A percentile compares a stretch with the other conserved stretches of the same genome.
Conservation (phyloP, 2,329 filamentous ascomycete genomes). For the Rasamsonia emersonii region DNA sequence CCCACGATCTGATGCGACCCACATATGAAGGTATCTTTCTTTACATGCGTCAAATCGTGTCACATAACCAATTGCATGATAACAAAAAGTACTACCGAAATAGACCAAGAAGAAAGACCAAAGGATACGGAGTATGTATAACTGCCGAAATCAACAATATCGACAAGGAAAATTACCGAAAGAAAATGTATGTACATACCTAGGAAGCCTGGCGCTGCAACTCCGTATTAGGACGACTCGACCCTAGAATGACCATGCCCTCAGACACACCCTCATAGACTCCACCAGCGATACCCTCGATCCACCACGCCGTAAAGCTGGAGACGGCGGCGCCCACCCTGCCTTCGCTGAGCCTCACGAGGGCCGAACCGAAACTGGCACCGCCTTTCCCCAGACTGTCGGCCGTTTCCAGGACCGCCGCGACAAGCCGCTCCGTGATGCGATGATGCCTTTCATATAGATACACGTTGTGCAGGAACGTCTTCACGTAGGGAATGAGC, state of each 20-base stretch:
- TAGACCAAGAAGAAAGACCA: no score
- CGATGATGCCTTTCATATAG: conserved; percentile 58
- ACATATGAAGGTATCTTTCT: no score
- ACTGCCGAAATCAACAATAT: no score
- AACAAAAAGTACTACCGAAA: no score
- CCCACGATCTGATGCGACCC: no score
- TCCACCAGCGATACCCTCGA: conserved; percentile 57
- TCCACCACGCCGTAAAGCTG: conserved; percentile 51
- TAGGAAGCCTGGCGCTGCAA: conserved; percentile 5
- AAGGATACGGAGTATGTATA: no score
- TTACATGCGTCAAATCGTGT: no score
- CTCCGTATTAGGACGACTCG: conserved; percentile 13
- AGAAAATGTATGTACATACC: no score
- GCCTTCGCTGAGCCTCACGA: conserved; percentile 56
- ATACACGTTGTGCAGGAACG: conserved; percentile 47
- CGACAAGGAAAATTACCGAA: no score
- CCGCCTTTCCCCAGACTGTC: conserved; percentile 47
- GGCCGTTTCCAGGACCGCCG: conserved; percentile 44
- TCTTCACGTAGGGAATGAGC: conserved; percentile 52
- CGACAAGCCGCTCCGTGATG: conserved; percentile 51
- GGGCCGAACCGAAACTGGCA: conserved; percentile 44
- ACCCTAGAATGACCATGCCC: conserved; percentile 41
- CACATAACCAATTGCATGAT: background rate
- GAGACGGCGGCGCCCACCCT: conserved; percentile 52
- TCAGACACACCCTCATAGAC: conserved; percentile 56